phyloP scores from a whole-genome alignment of 2,329 filamentous ascomycete species.

The Myriosclerotinia curreyana region DNA sequence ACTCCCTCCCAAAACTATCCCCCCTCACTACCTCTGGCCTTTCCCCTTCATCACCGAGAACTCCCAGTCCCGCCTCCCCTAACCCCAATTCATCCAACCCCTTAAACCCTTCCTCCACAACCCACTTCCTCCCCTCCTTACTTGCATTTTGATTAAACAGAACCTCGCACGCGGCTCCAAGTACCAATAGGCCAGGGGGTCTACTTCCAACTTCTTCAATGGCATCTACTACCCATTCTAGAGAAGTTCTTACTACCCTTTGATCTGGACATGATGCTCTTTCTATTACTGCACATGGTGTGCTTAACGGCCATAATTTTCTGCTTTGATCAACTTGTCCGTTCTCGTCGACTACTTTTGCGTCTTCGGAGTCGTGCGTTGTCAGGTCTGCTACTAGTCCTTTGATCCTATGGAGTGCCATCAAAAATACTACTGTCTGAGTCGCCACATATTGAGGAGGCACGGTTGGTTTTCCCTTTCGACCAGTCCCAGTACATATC shows the following conservation, averaged over 20 bases:
- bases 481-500: slow-evolving; percentile 92
- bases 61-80: slow-evolving; percentile 26
- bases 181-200: slow-evolving; percentile 83
- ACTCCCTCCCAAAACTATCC: slow-evolving; percentile 28
- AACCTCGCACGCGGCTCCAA: slow-evolving; percentile 80
- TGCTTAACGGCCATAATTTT: slow-evolving; percentile 66
- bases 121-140: slow-evolving; percentile 64
- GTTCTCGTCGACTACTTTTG: slow-evolving; percentile 37
- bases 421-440: slow-evolving; percentile 87
- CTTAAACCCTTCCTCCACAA: slow-evolving; percentile 81
- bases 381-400: slow-evolving; percentile 72
- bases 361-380: slow-evolving; percentile 39
- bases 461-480: slow-evolving; percentile 79
- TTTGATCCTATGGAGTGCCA: slow-evolving; percentile 84
- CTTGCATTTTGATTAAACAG: slow-evolving; percentile 50
- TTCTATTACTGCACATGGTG: slow-evolving; percentile 90
- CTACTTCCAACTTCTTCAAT: slow-evolving; percentile 86
- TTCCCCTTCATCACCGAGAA: slow-evolving; percentile 22
- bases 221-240: slow-evolving; percentile 74
- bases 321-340: slow-evolving; percentile 39
- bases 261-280: slow-evolving; percentile 93
- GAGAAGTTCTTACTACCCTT: slow-evolving; percentile 82
- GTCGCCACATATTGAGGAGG: slow-evolving; percentile 74
- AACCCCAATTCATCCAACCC: slow-evolving; percentile 55
- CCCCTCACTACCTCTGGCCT: slow-evolving; percentile 25